Evolutionary conservation across 2,329 filamentous ascomycete genomes (phyloP).

Genomic region (Cytospora leucostoma): DNA sequence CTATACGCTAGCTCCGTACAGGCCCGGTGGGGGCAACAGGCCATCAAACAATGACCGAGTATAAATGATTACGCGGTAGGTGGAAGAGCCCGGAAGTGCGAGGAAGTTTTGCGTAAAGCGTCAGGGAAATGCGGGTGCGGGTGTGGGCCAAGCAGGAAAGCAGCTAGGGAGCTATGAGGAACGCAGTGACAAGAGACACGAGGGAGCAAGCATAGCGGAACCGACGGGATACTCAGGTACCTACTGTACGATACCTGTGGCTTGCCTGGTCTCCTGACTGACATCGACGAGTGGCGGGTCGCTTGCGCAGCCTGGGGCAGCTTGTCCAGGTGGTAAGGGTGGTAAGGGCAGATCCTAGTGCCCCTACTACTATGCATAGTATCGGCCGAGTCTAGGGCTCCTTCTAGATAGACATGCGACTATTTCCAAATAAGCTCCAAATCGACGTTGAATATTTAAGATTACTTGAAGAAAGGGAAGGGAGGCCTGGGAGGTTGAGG

Average conservation of each 20-base stretch:
- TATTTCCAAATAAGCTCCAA: neutral
- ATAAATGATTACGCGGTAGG: neutral
- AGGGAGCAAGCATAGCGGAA: too few species aligned
- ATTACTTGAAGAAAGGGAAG: neutral
- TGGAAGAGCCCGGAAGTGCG: neutral
- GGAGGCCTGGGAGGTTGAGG: neutral
- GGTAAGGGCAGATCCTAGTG: neutral
- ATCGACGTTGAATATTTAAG: neutral
- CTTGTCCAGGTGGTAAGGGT: too few species aligned
- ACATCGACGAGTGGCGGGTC: neutral
- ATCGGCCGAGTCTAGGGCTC: neutral
- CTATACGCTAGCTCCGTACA: too few species aligned
- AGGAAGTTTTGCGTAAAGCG: neutral
- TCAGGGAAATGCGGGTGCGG: neutral
- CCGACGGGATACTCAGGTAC: too few species aligned
- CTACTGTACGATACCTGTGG: neutral
- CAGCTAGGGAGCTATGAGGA: neutral
- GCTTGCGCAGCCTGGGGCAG: neutral
- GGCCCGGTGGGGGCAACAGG: too few species aligned
- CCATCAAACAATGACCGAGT: neutral
- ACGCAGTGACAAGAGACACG: neutral
- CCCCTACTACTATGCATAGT: neutral
- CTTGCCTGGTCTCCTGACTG: neutral
- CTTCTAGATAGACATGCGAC: neutral
- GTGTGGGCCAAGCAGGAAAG: neutral